These are phyloP conservation scores for Candida smagusa DNA, from an alignment of 1,139 yeast species.

Conservation along the genomic window DNA sequence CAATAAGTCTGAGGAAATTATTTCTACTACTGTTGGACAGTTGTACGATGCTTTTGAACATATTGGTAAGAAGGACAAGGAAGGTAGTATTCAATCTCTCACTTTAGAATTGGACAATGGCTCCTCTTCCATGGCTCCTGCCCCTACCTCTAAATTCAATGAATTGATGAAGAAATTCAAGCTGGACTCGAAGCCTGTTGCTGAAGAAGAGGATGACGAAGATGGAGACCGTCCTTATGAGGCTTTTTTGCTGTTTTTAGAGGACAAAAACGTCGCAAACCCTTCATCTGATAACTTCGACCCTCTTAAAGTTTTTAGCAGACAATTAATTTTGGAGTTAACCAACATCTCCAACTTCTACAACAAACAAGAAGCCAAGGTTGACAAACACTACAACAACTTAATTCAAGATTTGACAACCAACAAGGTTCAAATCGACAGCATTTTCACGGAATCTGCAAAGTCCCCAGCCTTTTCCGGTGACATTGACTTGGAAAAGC, in stretches of 20 bases:
- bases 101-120: constrained; percentile 8
- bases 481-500: constrained; percentile 19
- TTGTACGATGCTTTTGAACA: constrained; percentile 18
- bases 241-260: constrained; percentile 4
- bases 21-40: constrained; percentile 26
- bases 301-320: constrained; percentile 48
- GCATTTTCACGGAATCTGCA: constrained; percentile 30
- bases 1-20: constrained; percentile 22
- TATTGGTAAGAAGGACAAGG: constrained; percentile 6
- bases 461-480: constrained; percentile 29
- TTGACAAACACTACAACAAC: constrained; percentile 43
- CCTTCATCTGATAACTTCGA: constrained; percentile 26
- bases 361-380: constrained; percentile 44
- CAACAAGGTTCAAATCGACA: constrained; percentile 28
- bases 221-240: constrained; percentile 6
- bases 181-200: constrained; percentile 6
- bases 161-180: constrained; percentile 9
- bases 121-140: constrained; percentile 3
- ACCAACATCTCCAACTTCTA: constrained; percentile 57
- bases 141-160: constrained; percentile 3
- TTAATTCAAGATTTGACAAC: constrained; percentile 38
- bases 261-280: constrained; percentile 11
- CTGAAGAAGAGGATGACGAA: constrained; percentile 7
- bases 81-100: constrained; percentile 3
- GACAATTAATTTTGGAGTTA: constrained; percentile 54